Percentiles rank a stretch among this genome's conserved stretches.
Conservation (phyloP, 108 stramenopile species). For the Cyclotella cryptica region DNA sequence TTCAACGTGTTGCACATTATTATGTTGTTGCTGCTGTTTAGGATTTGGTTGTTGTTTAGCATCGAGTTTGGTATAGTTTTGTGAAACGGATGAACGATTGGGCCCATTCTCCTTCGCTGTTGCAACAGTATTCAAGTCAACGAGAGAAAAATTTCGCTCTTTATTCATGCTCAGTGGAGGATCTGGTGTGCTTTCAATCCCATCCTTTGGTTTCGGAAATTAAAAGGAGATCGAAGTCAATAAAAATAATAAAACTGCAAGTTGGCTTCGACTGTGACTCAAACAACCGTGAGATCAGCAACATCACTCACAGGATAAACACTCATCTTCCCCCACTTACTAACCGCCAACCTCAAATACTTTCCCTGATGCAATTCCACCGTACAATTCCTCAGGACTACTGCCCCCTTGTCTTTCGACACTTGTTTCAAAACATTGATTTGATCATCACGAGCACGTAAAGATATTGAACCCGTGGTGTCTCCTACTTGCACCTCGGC, state of each 20-base stretch:
- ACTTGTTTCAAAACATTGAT: slow-evolving; percentile 76
- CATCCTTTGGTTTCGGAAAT: slow-evolving; percentile 48
- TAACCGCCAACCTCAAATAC: slow-evolving; percentile 80
- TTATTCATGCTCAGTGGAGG: slow-evolving; percentile 76
- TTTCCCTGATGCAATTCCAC: slow-evolving; percentile 83
- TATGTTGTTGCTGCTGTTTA: slow-evolving; percentile 1
- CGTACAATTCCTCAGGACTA: slow-evolving; percentile 82
- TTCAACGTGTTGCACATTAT: neutral
- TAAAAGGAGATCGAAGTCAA: neutral
- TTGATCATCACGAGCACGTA: slow-evolving; percentile 87
- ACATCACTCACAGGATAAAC: slow-evolving; percentile 59
- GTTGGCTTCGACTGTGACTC: neutral
- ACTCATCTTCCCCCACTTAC: slow-evolving; percentile 89
- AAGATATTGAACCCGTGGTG: slow-evolving; percentile 75
- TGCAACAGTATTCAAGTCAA: slow-evolving; percentile 72
- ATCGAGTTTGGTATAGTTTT: no score
- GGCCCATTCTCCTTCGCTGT: slow-evolving; percentile 50
- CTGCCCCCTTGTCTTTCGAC: slow-evolving; percentile 63
- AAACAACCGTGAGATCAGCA: neutral
- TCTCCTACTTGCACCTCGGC: slow-evolving; percentile 89
- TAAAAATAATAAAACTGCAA: no score
- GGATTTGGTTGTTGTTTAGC: slow-evolving; percentile 14
- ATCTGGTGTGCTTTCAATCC: slow-evolving; percentile 79
- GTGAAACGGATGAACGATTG: neutral
- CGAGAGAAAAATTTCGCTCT: slow-evolving; percentile 71